Evolutionary conservation across 2,329 filamentous ascomycete genomes (phyloP).

Genomic region (Orbilia ellipsospora): DNA sequence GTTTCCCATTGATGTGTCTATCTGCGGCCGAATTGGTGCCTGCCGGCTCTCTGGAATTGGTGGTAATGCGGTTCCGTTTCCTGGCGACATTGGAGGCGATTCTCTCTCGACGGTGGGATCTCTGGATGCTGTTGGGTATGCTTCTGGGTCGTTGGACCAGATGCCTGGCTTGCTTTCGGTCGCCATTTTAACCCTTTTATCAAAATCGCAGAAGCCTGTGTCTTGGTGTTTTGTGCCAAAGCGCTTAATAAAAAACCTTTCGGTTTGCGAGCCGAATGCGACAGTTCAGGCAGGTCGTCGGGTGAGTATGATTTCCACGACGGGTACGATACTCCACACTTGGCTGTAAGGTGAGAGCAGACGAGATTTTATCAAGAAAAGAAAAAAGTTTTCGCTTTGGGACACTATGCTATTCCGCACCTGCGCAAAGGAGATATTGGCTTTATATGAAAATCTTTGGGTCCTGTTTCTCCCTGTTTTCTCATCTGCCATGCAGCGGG

Average conservation of each 20-base stretch:
- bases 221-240: conserved; percentile 2
- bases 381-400: conserved; percentile 5
- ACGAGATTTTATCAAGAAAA: conserved; percentile 9
- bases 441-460: conserved; percentile 46
- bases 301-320: conserved; percentile 20
- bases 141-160: conserved; percentile 48
- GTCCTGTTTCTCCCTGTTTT: conserved; percentile 40
- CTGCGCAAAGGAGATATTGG: conserved; percentile 38
- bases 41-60: conserved; percentile 45
- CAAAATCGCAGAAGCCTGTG: conserved; percentile 5
- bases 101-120: conserved; percentile 37
- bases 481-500: conserved; percentile 20
- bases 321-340: conserved; percentile 1
- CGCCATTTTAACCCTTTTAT: conserved; percentile 34
- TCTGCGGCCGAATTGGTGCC: conserved; percentile 28
- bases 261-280: conserved; percentile 8
- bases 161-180: conserved; percentile 36
- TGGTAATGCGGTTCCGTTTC: conserved; percentile 34
- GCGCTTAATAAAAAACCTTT: conserved; percentile 2
- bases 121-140: conserved; percentile 38
- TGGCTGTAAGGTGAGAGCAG: conserved; percentile 21
- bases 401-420: conserved; percentile 26
- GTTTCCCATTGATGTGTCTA: conserved; percentile 29
- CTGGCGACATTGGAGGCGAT: conserved; percentile 51
- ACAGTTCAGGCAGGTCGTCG: conserved; percentile 30